A percentile compares a stretch with the other conserved stretches of the same genome.
Evolutionary conservation across 2,329 filamentous ascomycete genomes (phyloP).

Genomic region (Trichoderma pleuroti): DNA sequence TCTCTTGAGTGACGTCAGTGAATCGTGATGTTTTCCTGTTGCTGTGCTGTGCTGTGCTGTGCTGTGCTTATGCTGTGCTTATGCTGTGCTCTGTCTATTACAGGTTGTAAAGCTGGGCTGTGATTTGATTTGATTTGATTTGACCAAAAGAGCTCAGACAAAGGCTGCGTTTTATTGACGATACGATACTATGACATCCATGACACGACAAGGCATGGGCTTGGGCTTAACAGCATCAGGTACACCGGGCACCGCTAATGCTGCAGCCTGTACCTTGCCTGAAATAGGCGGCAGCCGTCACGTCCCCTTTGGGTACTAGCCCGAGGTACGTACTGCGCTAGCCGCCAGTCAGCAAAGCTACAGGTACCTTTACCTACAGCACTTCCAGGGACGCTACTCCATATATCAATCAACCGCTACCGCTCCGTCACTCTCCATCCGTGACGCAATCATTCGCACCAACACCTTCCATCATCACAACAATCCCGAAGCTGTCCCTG

Average conservation of each 20-base stretch:
- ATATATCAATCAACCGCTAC: neutral
- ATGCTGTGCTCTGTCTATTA: neutral
- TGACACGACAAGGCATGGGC: neutral
- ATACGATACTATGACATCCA: neutral
- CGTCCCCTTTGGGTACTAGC: neutral
- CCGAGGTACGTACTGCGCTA: neutral
- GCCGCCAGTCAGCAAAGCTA: neutral
- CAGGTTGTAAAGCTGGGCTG: neutral
- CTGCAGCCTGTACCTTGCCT: slow-evolving; percentile 2
- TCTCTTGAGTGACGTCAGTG: neutral
- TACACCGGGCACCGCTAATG: neutral
- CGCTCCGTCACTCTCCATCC: slow-evolving; percentile 7
- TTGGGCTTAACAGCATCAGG: neutral
- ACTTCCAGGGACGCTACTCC: neutral
- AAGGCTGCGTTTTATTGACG: neutral
- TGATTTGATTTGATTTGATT: neutral
- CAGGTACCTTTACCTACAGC: neutral
- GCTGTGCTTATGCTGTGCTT: neutral
- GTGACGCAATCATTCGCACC: slow-evolving; percentile 14
- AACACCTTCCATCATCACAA: neutral
- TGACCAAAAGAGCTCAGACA: neutral
- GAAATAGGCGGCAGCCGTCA: neutral
- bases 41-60: neutral
- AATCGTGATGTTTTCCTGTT: neutral
- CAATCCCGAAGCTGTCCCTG: neutral